Evolutionary conservation across 2,329 filamentous ascomycete species (phyloP).

Genomic region (Aspergillus luchuensis): DNA sequence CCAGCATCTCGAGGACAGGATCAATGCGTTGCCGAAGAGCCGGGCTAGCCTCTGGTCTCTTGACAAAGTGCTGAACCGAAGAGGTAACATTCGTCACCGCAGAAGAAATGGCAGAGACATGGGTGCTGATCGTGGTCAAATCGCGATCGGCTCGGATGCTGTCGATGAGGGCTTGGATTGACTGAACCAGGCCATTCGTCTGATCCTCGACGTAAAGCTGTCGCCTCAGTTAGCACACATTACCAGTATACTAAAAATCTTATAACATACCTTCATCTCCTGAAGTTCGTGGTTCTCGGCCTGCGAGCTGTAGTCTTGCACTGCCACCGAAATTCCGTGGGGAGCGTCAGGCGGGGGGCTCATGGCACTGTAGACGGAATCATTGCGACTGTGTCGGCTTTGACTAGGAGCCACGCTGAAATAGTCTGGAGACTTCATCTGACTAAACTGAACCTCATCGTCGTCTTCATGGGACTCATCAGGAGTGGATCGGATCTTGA

Average conservation of each 20-base stretch:
- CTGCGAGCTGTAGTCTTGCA: slow-evolving; percentile 46
- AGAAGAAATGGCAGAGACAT: slow-evolving; percentile 69
- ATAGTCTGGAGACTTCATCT: slow-evolving; percentile 68
- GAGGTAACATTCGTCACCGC: slow-evolving; percentile 71
- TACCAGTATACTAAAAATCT: slow-evolving; percentile 8
- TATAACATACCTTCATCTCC: slow-evolving; percentile 59
- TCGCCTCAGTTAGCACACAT: slow-evolving; percentile 19
- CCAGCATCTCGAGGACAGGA: slow-evolving; percentile 52
- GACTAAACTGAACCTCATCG: slow-evolving; percentile 65
- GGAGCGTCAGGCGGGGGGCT: slow-evolving; percentile 59
- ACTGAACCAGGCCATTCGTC: slow-evolving; percentile 74
- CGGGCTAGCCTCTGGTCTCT: slow-evolving; percentile 48
- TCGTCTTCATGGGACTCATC: slow-evolving; percentile 78
- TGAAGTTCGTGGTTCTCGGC: slow-evolving; percentile 55
- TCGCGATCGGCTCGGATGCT: slow-evolving; percentile 67
- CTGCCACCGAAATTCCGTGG: slow-evolving; percentile 36
- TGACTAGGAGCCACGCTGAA: slow-evolving; percentile 60
- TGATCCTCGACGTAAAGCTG: slow-evolving; percentile 81
- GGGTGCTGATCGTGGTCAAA: slow-evolving; percentile 65
- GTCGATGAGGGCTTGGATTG: slow-evolving; percentile 77
- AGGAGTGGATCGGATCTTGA: slow-evolving; percentile 78
- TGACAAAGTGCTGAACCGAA: slow-evolving; percentile 62
- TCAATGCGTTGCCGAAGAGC: slow-evolving; percentile 52
- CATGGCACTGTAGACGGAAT: slow-evolving; percentile 73
- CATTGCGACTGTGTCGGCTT: slow-evolving; percentile 61